These are phyloP conservation scores for Mallotus repandus DNA, from an alignment of 441 rosid genomes.

Conservation along the genomic window DNA sequence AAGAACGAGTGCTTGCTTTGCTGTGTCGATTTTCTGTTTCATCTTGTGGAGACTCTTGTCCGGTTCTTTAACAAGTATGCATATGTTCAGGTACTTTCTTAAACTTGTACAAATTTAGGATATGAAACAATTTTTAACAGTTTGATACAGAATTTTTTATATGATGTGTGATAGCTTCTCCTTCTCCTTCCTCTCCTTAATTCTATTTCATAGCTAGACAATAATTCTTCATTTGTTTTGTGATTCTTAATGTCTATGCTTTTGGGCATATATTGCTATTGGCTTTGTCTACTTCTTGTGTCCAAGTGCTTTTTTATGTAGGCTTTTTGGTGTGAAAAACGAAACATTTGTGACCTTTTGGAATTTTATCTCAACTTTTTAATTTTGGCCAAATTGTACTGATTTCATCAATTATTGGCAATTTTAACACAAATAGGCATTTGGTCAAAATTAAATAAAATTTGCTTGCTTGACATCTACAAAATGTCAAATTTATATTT, in stretches of 20 bases:
- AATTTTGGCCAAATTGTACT: too few relatives aligned
- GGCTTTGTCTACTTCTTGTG: neutral
- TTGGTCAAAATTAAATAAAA: too few relatives aligned
- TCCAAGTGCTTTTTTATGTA: too few relatives aligned
- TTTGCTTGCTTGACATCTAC: too few relatives aligned
- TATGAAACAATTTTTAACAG: neutral
- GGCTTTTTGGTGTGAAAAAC: too few relatives aligned
- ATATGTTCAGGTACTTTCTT: constrained; percentile 72
- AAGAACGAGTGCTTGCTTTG: constrained; percentile 94
- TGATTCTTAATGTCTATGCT: neutral
- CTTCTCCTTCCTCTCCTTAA: neutral
- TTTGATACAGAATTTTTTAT: neutral
- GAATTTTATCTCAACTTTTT: too few relatives aligned
- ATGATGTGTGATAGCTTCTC: neutral
- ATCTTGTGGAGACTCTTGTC: constrained; percentile 95
- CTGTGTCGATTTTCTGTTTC: constrained; percentile 86
- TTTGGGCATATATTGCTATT: neutral
- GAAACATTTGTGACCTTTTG: too few relatives aligned
- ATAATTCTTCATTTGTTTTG: neutral
- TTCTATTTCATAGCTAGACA: neutral
- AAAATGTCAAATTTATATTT: too few relatives aligned
- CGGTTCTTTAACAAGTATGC: constrained; percentile 96
- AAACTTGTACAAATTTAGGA: neutral
- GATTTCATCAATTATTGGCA: too few relatives aligned
- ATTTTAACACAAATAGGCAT: too few relatives aligned